These are phyloP conservation scores for Alternaria brassicicola DNA, from an alignment of 2,329 filamentous ascomycete genomes.

Conservation along the genomic window DNA sequence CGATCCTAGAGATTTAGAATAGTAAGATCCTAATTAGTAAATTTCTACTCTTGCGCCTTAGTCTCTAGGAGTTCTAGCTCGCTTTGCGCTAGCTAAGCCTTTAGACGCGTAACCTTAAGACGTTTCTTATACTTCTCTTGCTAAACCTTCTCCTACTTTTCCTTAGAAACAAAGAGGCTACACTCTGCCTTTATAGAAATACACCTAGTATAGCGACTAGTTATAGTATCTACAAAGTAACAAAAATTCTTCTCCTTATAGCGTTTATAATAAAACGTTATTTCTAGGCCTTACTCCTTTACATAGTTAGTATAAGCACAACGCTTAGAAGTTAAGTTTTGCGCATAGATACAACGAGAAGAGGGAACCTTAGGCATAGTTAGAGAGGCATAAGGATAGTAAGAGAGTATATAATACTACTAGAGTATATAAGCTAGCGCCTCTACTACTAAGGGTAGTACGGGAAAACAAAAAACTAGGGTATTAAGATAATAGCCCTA, in stretches of 20 bases:
- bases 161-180: too few relatives aligned
- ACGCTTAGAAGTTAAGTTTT: neutral
- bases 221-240: neutral
- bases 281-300: neutral
- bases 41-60: neutral
- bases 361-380: too few relatives aligned
- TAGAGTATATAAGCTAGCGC: neutral
- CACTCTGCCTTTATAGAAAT: neutral
- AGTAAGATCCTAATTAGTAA: neutral
- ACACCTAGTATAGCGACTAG: neutral
- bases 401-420: neutral
- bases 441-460: too few relatives aligned
- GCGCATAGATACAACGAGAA: too few relatives aligned
- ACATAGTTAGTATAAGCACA: neutral
- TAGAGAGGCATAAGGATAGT: too few relatives aligned
- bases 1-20: too few relatives aligned
- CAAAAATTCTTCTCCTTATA: conserved; percentile 1
- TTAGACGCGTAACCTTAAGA: neutral
- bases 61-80: neutral
- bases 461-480: too few relatives aligned
- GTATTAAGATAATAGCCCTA: conserved; percentile 1
- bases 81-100: neutral
- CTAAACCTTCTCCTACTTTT: neutral
- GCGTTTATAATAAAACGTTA: neutral
- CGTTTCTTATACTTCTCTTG: neutral